Evolutionary conservation across 345 rosid species (phyloP).

Genomic region (Orychophragmus violaceus): DNA sequence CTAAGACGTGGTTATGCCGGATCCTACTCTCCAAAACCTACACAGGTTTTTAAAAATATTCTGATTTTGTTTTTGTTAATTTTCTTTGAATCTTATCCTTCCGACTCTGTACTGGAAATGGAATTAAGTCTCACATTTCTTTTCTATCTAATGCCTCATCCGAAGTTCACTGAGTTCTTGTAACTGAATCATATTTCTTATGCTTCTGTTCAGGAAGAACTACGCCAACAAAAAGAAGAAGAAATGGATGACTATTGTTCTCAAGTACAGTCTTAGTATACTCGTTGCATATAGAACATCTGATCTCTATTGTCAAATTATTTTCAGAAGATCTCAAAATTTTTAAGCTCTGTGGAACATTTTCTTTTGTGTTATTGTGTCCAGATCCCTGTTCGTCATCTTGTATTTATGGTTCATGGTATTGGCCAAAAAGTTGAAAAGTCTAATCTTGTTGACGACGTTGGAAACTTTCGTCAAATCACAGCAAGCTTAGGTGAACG

Average conservation of each 20-base stretch:
- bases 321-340: not conserved
- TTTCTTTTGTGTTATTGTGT: constrained; percentile 29
- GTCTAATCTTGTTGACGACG: constrained; percentile 97
- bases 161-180: not conserved
- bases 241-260: constrained; percentile 96
- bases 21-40: constrained; percentile 62
- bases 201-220: constrained; percentile 60
- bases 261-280: constrained; percentile 48
- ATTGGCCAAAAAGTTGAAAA: constrained; percentile 98
- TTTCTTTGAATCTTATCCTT: not conserved
- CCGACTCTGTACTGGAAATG: not conserved
- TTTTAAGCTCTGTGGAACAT: not conserved
- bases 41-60: constrained; percentile 48
- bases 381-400: constrained; percentile 91
- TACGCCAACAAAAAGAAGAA: constrained; percentile 85
- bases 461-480: constrained; percentile 75
- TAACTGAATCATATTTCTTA: not conserved
- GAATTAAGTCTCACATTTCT: not conserved
- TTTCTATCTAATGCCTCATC: not conserved
- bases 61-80: not conserved
- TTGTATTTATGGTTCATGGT: constrained; percentile 98
- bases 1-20: constrained; percentile 88
- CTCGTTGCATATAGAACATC: not conserved
- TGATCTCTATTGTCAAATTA: not conserved
- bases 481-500: constrained; percentile 69